Base-by-base conservation (phyloP, 441 rosid genomes). In the Bocquillonia castaneifolia region DNA sequence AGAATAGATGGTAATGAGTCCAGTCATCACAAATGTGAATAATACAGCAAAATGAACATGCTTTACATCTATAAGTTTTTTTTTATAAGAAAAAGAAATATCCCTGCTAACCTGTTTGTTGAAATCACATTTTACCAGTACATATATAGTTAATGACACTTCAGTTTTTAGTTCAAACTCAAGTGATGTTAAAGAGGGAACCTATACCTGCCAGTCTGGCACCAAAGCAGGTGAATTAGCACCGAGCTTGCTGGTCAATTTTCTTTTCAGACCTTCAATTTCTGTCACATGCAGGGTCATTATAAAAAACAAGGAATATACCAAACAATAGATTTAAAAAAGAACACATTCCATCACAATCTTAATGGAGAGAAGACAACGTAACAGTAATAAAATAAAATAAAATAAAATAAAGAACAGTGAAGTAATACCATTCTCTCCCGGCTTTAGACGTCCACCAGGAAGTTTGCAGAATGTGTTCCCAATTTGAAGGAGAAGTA, bases 401-500 rank as follows among this genome's bases (percentile, higher is more conserved):
- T n/a, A 31, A 51, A 62, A 20, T n/a, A 45, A n/a, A 9, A 64
- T 3, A 40, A 29, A 48, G 26, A 42, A 5, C 10, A 59, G 13
- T 39, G 23, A 22, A 59, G 42, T 10, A 10, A 66, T 81, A 92
- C 99, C 99, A 70, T 92, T 94, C 74, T 94, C 99, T 73, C 97
- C 97, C 50, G 96, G 97, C 82, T 88, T 94, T 72, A 94, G 74
- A 59, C 97, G 96, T 1, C 97, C 97, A 55, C 99, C 99, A 45
- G 96, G 97, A 74, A 94, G 97, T 80, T 94, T 94, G 84, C 97
- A 91, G 82, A 93, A 91, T 51, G 97, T 91, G 78, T 90, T 91
- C 52, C 99, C 99, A 68, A 90, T 91, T 83, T 93, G 96, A 72
- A 94, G 87, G 56, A 94, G 96, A 67, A 94, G 96, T 80, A 94